phyloP scores from a whole-genome alignment of 2,329 filamentous ascomycete species.

The Aureobasidium pullulans region DNA sequence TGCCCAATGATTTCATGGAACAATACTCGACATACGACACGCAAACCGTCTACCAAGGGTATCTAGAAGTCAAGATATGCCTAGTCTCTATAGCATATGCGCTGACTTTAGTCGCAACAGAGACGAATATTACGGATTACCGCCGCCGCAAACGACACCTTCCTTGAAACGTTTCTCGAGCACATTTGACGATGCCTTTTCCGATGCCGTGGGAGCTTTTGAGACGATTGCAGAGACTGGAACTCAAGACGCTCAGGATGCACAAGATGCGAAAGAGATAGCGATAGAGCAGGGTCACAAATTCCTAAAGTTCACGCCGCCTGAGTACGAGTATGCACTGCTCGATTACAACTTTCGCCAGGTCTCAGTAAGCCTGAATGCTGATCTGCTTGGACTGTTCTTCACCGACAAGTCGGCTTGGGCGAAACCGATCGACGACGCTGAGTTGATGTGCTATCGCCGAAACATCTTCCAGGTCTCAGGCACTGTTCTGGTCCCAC shows the following conservation, averaged over 20 bases:
- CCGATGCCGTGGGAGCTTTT: conserved; percentile 43
- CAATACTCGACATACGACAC: conserved; percentile 54
- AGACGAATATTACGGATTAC: conserved; percentile 23
- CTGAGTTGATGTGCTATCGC: conserved; percentile 89
- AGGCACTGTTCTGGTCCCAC: conserved; percentile 73
- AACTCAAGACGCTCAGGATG: conserved; percentile 32
- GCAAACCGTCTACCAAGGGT: conserved; percentile 53
- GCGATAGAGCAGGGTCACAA: conserved; percentile 58
- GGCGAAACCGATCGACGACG: conserved; percentile 51
- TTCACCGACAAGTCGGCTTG: conserved; percentile 75
- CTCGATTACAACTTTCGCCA: conserved; percentile 59
- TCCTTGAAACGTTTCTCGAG: conserved; percentile 25
- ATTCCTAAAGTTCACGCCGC: conserved; percentile 45
- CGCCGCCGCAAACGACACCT: conserved; percentile 20
- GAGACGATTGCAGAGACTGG: conserved; percentile 36
- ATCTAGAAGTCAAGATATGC: conserved; percentile 21
- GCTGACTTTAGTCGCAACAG: conserved; percentile 17
- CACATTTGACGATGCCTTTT: conserved; percentile 43
- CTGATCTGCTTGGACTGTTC: conserved; percentile 83
- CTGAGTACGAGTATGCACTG: conserved; percentile 48
- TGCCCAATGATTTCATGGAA: conserved; percentile 46
- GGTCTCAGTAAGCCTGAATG: conserved; percentile 59
- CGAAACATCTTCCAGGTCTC: conserved; percentile 95
- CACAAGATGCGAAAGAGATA: conserved; percentile 42
- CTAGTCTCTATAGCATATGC: background rate